A percentile compares a stretch with the other conserved stretches of the same genome.
Evolutionary conservation across 495 filamentous ascomycete genomes (phyloP).

Genomic region (Neurospora sp.): DNA sequence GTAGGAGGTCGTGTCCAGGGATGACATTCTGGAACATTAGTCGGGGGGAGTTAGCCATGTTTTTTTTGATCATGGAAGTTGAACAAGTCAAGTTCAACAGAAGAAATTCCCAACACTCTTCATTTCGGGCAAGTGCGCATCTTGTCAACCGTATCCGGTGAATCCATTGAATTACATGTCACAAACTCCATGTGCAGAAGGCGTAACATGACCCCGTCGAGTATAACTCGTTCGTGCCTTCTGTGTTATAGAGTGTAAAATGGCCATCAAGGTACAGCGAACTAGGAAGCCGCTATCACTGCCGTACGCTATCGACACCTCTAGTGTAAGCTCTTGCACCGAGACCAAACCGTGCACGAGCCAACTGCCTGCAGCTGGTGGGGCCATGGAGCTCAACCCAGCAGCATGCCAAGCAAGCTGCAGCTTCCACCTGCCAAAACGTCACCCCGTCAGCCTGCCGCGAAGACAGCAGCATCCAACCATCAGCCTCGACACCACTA

Average conservation of each 20-base stretch:
- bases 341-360: background rate
- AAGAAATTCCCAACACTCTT: background rate
- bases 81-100: background rate
- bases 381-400: background rate
- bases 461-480: background rate
- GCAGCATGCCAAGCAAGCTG: background rate
- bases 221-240: background rate
- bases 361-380: background rate
- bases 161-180: background rate
- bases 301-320: background rate
- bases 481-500: slow-evolving; percentile 1
- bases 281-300: background rate
- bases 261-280: background rate
- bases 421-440: slow-evolving; percentile 1
- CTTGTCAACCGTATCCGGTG: background rate
- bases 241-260: background rate
- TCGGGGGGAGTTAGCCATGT: background rate
- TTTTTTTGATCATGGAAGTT: background rate
- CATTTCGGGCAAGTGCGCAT: background rate
- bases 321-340: background rate
- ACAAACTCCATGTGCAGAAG: background rate
- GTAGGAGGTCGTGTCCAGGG: background rate
- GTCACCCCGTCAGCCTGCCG: slow-evolving; percentile 10
- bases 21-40: background rate
- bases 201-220: background rate